Conservation (phyloP, 2,329 filamentous ascomycete genomes). For the Trichoderma breve region DNA sequence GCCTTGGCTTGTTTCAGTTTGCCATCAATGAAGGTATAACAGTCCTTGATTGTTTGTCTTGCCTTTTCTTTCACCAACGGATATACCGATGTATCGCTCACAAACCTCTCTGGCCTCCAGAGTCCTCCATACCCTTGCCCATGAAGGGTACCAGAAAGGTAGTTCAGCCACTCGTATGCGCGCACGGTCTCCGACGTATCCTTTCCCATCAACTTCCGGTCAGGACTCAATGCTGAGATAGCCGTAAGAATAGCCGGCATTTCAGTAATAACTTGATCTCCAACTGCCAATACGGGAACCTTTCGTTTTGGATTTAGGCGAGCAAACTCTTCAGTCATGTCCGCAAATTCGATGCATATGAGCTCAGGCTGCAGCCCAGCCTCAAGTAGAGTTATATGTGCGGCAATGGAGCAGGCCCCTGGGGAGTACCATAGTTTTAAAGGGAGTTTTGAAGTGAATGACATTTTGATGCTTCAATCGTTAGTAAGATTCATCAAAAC, state of each 20-base stretch:
- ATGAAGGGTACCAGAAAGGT: background rate
- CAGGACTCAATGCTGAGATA: background rate
- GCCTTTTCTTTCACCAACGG: background rate
- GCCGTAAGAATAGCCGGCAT: slow-evolving; percentile 5
- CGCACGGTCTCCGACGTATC: background rate
- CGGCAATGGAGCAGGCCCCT: background rate
- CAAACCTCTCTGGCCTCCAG: background rate
- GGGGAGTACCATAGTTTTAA: slow-evolving; percentile 1
- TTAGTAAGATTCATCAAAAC: background rate
- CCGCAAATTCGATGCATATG: background rate
- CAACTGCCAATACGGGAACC: background rate
- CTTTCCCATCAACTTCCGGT: background rate
- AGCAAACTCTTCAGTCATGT: background rate
- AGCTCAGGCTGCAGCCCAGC: slow-evolving; percentile 2
- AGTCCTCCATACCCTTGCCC: background rate
- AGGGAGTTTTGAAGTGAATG: background rate
- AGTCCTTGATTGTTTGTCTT: background rate
- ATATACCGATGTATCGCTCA: background rate
- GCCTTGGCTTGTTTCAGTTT: background rate
- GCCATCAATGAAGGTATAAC: background rate
- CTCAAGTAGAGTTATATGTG: background rate
- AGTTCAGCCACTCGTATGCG: slow-evolving; percentile 10
- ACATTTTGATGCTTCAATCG: background rate
- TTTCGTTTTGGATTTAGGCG: slow-evolving; percentile 2
- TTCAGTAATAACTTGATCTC: slow-evolving; percentile 4